Evolutionary conservation across 192 early-diverging fungal species (phyloP), one percentile per base, ranked within the genome.

Genomic region (Gaertneriomyces sp.): DNA sequence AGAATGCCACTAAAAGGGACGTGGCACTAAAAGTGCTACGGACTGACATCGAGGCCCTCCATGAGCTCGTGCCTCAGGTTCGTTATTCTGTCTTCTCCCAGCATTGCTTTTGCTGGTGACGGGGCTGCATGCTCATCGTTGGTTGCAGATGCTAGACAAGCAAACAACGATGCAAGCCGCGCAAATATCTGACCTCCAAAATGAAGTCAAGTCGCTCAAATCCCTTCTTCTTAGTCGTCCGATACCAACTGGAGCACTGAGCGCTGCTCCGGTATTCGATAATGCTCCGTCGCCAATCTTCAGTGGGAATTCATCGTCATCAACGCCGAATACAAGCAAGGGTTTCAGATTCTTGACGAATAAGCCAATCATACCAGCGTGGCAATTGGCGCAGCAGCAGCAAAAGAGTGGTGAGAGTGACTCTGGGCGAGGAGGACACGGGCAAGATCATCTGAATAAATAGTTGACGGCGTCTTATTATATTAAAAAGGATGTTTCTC

Each of bases 201-300:
- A 81, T 19, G 96, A 99, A 73, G 84, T 99, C 74, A 95, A 94
- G 70, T 92, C 90, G 19, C 81, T 99, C 42, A 93, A 96, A 65
- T 92, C 87, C 63, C 80, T 99, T 63, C 74, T 99, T 52, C 69
- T 95, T 39, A 97, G 88, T 73, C 87, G 94, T 45, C 63, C 63
- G 7, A 10, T 71, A 10, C 63, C 70, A 7, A 44, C 41, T 7
- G 14, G 55, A 7, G 11, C 33, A 42, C 17, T 44, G n/a, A 9
- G 55, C 39, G 39, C 55, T 17, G 47, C 8, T 56, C 16, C 64
- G 38, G 56, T 56, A 10, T 14, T 14, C 14, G 10, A 14, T 25
- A 25, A 10, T 17, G 16, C 41, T 2, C 54, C 54, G 20, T 56
- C 54, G 12, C 25, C 1, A 10, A 25, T 33, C n/a, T 11, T 11